Evolutionary conservation across 257 asterid species (phyloP).

Genomic region (Eustoma russellianum): DNA sequence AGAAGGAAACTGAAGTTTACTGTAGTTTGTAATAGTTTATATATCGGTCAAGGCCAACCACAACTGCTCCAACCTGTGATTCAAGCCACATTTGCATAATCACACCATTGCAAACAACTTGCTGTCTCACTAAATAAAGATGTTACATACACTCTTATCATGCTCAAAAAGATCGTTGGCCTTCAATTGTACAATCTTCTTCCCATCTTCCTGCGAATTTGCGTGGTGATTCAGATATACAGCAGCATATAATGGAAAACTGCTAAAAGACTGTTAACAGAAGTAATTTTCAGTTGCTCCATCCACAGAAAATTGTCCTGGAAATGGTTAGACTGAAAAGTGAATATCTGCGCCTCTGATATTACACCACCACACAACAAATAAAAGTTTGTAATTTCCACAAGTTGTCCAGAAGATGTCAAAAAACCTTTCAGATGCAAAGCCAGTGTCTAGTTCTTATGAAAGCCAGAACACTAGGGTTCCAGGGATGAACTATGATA

Average conservation of each 20-base stretch:
- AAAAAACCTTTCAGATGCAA: too few species aligned
- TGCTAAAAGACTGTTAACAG: neutral
- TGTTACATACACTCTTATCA: conserved; percentile 54
- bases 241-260: neutral
- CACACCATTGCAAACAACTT: conserved; percentile 1
- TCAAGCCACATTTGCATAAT: conserved; percentile 13
- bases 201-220: conserved; percentile 66
- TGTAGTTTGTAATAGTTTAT: conserved; percentile 85
- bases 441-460: too few species aligned
- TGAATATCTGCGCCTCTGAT: too few species aligned
- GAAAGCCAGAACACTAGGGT: too few species aligned
- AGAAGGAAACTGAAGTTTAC: conserved; percentile 36
- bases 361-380: too few species aligned
- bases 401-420: too few species aligned
- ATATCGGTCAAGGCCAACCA: conserved; percentile 77
- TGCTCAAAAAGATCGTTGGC: conserved; percentile 53
- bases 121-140: conserved; percentile 9
- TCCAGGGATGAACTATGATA: too few species aligned
- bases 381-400: too few species aligned
- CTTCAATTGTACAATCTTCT: conserved; percentile 51
- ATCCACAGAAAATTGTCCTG: too few species aligned
- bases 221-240: neutral
- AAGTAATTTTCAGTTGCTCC: too few species aligned
- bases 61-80: conserved; percentile 94
- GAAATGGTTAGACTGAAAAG: too few species aligned